A percentile compares a stretch with the other conserved stretches of the same genome.
These are phyloP conservation scores for Bondarzewia mesenterica DNA, from an alignment of 1,284 basidiomycete species.

Conservation along the genomic window DNA sequence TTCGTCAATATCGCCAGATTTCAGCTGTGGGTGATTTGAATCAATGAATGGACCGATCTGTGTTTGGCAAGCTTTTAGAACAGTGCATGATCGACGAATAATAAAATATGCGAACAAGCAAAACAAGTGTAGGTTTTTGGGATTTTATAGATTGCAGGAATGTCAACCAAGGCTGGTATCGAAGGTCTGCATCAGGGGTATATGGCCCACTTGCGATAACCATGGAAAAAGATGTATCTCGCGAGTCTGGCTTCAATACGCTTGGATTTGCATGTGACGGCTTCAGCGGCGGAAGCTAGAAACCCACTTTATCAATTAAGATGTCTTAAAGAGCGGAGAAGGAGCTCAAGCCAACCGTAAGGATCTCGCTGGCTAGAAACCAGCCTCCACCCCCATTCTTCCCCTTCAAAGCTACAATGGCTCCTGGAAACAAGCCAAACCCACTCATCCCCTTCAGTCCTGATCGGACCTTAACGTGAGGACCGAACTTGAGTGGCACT, in stretches of 20 bases:
- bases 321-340: conserved; percentile 16
- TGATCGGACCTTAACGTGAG: conserved; percentile 59
- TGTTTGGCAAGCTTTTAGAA: neutral
- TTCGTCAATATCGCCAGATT: conserved; percentile 60
- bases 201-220: conserved; percentile 76
- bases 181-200: conserved; percentile 71
- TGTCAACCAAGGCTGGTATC: conserved; percentile 60
- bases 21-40: conserved; percentile 63
- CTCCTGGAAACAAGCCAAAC: conserved; percentile 83
- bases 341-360: conserved; percentile 47
- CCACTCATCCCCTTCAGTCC: conserved; percentile 57
- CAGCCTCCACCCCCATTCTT: conserved; percentile 85
- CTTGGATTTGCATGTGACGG: conserved; percentile 25
- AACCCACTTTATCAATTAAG: conserved; percentile 14
- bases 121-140: conserved; percentile 66
- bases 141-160: conserved; percentile 50
- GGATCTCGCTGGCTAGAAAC: conserved; percentile 80
- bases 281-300: conserved; percentile 43
- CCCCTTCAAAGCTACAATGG: conserved; percentile 83
- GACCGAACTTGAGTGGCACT: conserved; percentile 64
- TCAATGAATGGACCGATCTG: conserved; percentile 92
- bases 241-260: conserved; percentile 22
- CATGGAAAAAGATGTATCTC: conserved; percentile 48
- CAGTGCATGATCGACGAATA: neutral
- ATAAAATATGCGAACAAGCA: conserved; percentile 53